These are phyloP conservation scores for Neocucurbitaria cava DNA, from an alignment of 2,329 filamentous ascomycete genomes.

Conservation along the genomic window DNA sequence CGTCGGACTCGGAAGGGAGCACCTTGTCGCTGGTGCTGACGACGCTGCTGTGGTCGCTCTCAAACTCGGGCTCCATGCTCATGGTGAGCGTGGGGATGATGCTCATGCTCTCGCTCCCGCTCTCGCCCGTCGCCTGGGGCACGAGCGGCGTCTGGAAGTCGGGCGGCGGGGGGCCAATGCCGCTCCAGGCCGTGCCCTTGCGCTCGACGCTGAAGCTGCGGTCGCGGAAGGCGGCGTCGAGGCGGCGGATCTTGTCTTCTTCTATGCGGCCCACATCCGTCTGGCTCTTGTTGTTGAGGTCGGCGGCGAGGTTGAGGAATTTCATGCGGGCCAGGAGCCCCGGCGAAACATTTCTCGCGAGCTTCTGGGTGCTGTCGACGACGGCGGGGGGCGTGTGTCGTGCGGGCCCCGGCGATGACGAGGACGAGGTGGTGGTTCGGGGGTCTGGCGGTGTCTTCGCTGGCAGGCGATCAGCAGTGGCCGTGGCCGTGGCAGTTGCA, in stretches of 20 bases:
- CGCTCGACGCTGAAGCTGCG: slow-evolving; percentile 64
- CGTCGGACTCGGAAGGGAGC: slow-evolving; percentile 59
- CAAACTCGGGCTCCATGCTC: slow-evolving; percentile 45
- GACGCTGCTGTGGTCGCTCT: slow-evolving; percentile 57
- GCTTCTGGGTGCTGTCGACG: slow-evolving; percentile 36
- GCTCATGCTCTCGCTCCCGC: no score
- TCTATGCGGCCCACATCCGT: slow-evolving; percentile 69
- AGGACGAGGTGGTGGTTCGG: slow-evolving; percentile 8
- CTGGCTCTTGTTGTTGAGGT: slow-evolving; percentile 34
- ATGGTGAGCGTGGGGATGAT: slow-evolving; percentile 48
- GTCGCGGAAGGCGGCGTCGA: slow-evolving; percentile 71
- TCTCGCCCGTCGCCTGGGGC: slow-evolving; percentile 46
- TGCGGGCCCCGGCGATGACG: slow-evolving; percentile 18
- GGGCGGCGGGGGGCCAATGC: slow-evolving; percentile 35
- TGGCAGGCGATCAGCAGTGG: slow-evolving; percentile 22
- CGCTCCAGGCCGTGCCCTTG: slow-evolving; percentile 76
- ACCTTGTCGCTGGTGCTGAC: slow-evolving; percentile 63
- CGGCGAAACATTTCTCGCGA: slow-evolving; percentile 51
- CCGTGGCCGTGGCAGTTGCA: no score
- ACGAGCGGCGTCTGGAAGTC: slow-evolving; percentile 30
- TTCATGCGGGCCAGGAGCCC: slow-evolving; percentile 54
- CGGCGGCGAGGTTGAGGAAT: slow-evolving; percentile 50
- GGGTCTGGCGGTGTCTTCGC: slow-evolving; percentile 22
- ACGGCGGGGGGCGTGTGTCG: slow-evolving; percentile 16
- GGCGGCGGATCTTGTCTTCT: slow-evolving; percentile 71